These are phyloP conservation scores for Pseudopithomyces chartarum DNA, from an alignment of 2,329 filamentous ascomycete species.

Conservation along the genomic window DNA sequence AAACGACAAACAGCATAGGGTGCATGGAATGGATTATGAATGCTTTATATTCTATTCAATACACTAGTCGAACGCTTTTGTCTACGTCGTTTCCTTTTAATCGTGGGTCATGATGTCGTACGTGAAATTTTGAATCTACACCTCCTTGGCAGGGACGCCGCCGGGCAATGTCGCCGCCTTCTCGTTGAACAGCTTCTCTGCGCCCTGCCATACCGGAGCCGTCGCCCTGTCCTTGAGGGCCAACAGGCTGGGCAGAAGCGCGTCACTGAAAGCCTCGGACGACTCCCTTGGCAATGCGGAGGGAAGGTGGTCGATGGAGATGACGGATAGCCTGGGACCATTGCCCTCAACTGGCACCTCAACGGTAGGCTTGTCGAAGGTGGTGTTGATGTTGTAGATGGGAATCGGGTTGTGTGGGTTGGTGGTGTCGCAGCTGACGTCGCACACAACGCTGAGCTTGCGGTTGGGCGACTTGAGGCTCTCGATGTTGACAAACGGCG, in stretches of 20 bases:
- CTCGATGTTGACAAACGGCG: constrained; percentile 77
- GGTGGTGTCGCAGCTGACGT: constrained; percentile 68
- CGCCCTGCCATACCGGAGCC: constrained; percentile 80
- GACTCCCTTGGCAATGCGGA: constrained; percentile 82
- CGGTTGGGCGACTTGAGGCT: constrained; percentile 70
- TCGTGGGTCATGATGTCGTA: neutral
- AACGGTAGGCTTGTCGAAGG: constrained; percentile 87
- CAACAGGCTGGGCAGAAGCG: constrained; percentile 77
- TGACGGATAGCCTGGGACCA: constrained; percentile 72
- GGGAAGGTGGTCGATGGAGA: constrained; percentile 60
- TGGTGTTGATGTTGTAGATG: constrained; percentile 83
- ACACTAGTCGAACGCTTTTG: neutral
- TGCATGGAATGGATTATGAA: neutral
- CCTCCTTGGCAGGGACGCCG: constrained; percentile 38
- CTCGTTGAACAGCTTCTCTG: constrained; percentile 81
- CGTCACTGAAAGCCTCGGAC: constrained; percentile 80
- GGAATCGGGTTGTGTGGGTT: constrained; percentile 76
- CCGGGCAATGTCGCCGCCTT: constrained; percentile 75
- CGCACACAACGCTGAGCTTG: constrained; percentile 70
- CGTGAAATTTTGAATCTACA: constrained; percentile 14
- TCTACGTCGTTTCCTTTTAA: neutral
- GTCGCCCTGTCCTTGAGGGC: constrained; percentile 76
- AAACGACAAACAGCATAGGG: neutral
- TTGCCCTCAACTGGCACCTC: constrained; percentile 66
- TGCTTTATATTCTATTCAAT: neutral